Percentiles rank a stretch among this genome's conserved stretches.
phyloP scores from a whole-genome alignment of 164 flowering plant species.

The Platanus orientalis region DNA sequence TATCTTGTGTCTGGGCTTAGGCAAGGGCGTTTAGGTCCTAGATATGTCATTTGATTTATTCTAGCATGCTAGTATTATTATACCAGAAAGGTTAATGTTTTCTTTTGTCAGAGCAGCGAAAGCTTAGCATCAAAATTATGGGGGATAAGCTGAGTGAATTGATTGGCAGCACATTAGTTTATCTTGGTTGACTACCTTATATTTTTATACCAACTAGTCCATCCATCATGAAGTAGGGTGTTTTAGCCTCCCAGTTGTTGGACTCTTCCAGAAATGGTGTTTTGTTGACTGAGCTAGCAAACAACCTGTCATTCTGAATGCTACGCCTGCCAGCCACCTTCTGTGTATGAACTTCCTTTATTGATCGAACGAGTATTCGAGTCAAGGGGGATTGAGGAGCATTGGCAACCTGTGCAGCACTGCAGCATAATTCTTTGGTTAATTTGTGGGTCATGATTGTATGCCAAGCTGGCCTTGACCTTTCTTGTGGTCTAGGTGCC shows the following conservation, averaged over 20 bases:
- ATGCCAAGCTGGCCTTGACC: background rate
- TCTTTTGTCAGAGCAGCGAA: background rate
- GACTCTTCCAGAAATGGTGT: background rate
- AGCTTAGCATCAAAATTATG: background rate
- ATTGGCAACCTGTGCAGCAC: background rate
- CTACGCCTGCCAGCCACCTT: background rate
- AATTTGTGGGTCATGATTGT: background rate
- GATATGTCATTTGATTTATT: background rate
- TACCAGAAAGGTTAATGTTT: background rate
- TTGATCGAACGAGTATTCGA: background rate
- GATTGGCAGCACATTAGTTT: background rate
- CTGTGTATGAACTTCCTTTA: background rate
- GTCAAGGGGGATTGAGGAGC: background rate
- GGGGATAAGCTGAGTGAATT: background rate
- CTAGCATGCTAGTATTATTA: background rate
- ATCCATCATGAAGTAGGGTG: background rate
- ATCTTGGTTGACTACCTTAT: background rate
- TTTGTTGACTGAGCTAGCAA: background rate
- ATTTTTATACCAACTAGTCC: background rate
- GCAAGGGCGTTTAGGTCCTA: background rate
- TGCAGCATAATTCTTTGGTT: too few relatives aligned
- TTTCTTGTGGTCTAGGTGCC: background rate
- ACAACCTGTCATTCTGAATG: background rate
- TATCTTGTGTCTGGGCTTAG: background rate
- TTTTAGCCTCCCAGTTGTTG: background rate